A percentile compares a stretch with the other conserved stretches of the same genome.
Evolutionary conservation across 1,284 basidiomycete species (phyloP).

Genomic region (Ceratorhiza oryzae-sativae): DNA sequence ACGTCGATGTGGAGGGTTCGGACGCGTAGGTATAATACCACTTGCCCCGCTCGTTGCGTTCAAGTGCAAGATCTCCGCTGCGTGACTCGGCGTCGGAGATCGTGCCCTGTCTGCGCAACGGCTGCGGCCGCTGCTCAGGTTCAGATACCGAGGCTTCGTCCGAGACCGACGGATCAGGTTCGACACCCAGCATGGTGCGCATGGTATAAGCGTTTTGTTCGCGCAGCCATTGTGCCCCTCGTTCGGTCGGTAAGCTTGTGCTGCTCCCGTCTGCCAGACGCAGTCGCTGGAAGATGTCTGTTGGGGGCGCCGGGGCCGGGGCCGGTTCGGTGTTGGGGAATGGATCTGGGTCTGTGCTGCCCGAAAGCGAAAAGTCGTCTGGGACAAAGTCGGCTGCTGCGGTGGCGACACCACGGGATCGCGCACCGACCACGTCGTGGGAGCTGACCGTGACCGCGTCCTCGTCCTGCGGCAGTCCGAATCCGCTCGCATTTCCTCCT

Average conservation of each 20-base stretch:
- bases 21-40: conserved; percentile 77
- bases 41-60: conserved; percentile 69
- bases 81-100: conserved; percentile 53
- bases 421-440: conserved; percentile 8
- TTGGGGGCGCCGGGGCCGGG: too few species aligned
- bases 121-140: background rate
- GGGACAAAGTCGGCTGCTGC: conserved; percentile 30
- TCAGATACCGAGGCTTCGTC: background rate
- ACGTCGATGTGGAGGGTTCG: conserved; percentile 43
- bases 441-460: conserved; percentile 61
- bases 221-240: conserved; percentile 79
- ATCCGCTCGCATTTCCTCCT: conserved; percentile 34
- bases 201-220: conserved; percentile 77
- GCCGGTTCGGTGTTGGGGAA: conserved; percentile 9
- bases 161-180: conserved; percentile 63
- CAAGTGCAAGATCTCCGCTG: conserved; percentile 65
- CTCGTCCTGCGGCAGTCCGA: conserved; percentile 57
- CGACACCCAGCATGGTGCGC: conserved; percentile 61
- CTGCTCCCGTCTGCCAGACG: conserved; percentile 56
- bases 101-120: conserved; percentile 1
- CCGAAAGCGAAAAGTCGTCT: conserved; percentile 37
- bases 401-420: conserved; percentile 11
- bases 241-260: conserved; percentile 54
- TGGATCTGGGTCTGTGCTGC: conserved; percentile 21
- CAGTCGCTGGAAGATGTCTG: conserved; percentile 64